phyloP scores from a whole-genome alignment of 2,329 filamentous ascomycete genomes.

The Colletotrichum graminicola region DNA sequence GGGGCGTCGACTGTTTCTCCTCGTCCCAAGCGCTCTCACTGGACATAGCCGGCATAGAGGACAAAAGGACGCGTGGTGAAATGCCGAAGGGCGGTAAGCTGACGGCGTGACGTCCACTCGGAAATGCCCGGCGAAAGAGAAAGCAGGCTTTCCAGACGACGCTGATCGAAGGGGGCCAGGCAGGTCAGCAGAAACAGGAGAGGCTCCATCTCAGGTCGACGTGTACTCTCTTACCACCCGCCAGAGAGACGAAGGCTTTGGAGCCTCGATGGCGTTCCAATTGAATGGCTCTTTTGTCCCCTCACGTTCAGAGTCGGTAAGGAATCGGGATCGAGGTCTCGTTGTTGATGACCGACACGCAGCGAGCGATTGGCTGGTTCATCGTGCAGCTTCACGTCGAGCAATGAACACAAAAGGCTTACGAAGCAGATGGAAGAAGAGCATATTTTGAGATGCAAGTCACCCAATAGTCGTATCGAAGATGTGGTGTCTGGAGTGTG shows the following conservation, averaged over 20 bases:
- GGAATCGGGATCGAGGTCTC: not conserved
- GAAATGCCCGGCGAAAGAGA: not conserved
- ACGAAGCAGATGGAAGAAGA: not conserved
- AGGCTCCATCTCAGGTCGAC: not conserved
- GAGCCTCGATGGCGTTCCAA: slow-evolving; percentile 3
- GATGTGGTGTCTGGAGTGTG: not conserved
- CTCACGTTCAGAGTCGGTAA: not conserved
- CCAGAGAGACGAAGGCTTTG: not conserved
- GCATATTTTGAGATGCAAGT: not conserved
- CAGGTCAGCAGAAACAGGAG: not conserved
- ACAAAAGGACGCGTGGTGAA: not conserved
- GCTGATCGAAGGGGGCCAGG: not conserved
- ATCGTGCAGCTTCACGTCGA: not conserved
- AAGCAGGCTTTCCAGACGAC: not conserved
- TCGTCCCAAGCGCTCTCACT: not conserved
- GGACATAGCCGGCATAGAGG: not conserved
- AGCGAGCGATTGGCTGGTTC: not conserved
- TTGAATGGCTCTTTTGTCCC: not conserved
- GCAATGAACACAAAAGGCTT: not conserved
- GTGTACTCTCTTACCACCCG: not conserved
- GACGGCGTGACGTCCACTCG: slow-evolving; percentile 18
- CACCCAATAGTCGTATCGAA: not conserved
- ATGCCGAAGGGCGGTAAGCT: slow-evolving; percentile 35
- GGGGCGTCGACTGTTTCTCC: not conserved
- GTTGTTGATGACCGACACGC: not conserved